phyloP scores from a whole-genome alignment of 2,329 filamentous ascomycete species.

The Aspergillus sp. region DNA sequence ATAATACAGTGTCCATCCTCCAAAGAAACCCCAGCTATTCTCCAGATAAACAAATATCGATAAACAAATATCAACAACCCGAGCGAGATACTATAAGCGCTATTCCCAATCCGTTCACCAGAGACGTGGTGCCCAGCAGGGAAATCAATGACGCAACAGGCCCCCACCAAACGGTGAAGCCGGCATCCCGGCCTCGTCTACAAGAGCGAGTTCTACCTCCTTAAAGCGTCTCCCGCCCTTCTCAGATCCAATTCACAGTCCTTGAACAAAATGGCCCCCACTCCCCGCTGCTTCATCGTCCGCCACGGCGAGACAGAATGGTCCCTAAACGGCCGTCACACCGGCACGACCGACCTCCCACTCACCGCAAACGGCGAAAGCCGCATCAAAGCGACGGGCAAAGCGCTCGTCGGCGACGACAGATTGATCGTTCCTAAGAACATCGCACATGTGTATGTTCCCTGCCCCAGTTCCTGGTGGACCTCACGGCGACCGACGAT shows the following conservation, averaged over 20 bases:
- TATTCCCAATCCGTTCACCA: not conserved
- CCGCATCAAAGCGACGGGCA: conserved; percentile 71
- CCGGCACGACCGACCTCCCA: conserved; percentile 79
- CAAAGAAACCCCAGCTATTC: not conserved
- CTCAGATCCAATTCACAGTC: not conserved
- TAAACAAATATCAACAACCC: not conserved
- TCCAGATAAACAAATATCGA: not conserved
- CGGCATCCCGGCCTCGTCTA: not conserved
- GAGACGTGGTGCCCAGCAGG: not conserved
- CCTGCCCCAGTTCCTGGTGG: not conserved
- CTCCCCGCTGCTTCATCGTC: conserved; percentile 74
- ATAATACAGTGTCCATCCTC: too few relatives aligned
- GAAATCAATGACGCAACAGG: conserved; percentile 3
- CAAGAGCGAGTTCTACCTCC: too few relatives aligned
- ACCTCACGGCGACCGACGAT: too few relatives aligned
- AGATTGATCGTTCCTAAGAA: conserved; percentile 79
- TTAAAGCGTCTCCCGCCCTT: not conserved
- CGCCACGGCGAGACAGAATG: conserved; percentile 95
- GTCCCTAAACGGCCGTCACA: conserved; percentile 84
- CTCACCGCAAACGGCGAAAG: conserved; percentile 79
- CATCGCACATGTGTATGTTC: conserved; percentile 72
- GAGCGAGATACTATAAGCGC: not conserved
- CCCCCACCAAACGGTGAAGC: not conserved
- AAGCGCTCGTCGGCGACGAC: conserved; percentile 79
- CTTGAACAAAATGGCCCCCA: not conserved